Conservation (phyloP, 805 yeast genomes). For the Candida pini region DNA sequence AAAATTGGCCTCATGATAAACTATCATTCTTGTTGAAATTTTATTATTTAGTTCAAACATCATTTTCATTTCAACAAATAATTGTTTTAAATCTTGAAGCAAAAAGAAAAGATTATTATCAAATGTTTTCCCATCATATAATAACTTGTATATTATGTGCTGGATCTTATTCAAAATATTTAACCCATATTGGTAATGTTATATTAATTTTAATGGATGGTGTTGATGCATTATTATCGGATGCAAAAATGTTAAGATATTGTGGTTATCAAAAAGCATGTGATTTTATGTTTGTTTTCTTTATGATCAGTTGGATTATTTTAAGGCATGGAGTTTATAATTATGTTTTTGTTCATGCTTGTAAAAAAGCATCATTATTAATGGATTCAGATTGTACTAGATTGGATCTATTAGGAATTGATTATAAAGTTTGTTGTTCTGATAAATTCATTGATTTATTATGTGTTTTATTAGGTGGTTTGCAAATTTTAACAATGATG, state of each 20-base stretch:
- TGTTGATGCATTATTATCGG: slow-evolving; percentile 65
- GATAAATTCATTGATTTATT: slow-evolving; percentile 41
- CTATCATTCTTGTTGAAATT: slow-evolving; percentile 49
- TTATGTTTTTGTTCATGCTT: slow-evolving; percentile 57
- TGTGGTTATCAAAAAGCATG: slow-evolving; percentile 55
- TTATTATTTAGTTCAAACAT: slow-evolving; percentile 69
- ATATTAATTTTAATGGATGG: slow-evolving; percentile 78
- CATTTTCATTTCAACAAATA: slow-evolving; percentile 77
- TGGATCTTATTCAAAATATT: slow-evolving; percentile 71
- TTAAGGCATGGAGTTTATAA: slow-evolving; percentile 72
- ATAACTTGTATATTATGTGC: slow-evolving; percentile 62
- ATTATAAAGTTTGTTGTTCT: slow-evolving; percentile 44
- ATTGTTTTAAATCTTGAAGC: slow-evolving; percentile 73
- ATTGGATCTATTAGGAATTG: slow-evolving; percentile 6
- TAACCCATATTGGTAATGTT: slow-evolving; percentile 72
- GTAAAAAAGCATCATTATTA: slow-evolving; percentile 36
- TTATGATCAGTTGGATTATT: slow-evolving; percentile 62
- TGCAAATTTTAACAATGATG: slow-evolving; percentile 58
- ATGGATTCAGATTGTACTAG: slow-evolving; percentile 43
- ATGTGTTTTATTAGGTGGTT: slow-evolving; percentile 49
- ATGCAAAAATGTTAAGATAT: slow-evolving; percentile 75
- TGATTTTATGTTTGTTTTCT: slow-evolving; percentile 63
- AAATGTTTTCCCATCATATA: slow-evolving; percentile 87
- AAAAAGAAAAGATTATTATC: slow-evolving; percentile 73
- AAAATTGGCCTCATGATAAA: slow-evolving; percentile 69